Evolutionary conservation across 1,284 basidiomycete species (phyloP).

Genomic region (Apiotrichum laibachii): DNA sequence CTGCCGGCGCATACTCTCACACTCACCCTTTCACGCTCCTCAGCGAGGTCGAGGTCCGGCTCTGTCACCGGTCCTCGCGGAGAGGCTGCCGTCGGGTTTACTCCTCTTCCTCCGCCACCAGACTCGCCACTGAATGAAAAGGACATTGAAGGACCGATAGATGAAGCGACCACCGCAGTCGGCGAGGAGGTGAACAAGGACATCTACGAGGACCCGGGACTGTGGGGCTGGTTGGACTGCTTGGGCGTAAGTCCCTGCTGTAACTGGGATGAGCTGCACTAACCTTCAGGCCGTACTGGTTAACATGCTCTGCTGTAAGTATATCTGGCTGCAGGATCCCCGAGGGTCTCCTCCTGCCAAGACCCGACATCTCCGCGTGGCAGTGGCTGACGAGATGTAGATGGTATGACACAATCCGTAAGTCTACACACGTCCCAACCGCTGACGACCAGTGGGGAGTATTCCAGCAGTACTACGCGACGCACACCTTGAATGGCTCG

Average conservation of each 20-base stretch:
- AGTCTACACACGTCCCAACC: no score
- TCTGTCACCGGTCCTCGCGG: neutral
- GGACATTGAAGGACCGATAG: neutral
- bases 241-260: neutral
- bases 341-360: neutral
- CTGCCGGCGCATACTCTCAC: neutral
- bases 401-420: conserved; percentile 15
- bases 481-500: conserved; percentile 15
- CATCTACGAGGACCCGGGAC: conserved; percentile 3
- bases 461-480: conserved; percentile 37
- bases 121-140: neutral
- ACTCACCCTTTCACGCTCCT: neutral
- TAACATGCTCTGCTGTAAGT: conserved; percentile 39
- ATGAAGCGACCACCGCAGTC: conserved; percentile 1
- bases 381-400: conserved; percentile 30
- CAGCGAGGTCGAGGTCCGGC: neutral
- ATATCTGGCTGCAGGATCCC: neutral
- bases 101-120: no score
- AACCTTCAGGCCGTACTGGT: conserved; percentile 19
- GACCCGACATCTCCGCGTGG: no score
- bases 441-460: conserved; percentile 25
- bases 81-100: neutral
- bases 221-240: conserved; percentile 8
- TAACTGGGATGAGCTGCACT: neutral
- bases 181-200: neutral